phyloP scores from a whole-genome alignment of 164 flowering plant species.

The Annona cherimola region DNA sequence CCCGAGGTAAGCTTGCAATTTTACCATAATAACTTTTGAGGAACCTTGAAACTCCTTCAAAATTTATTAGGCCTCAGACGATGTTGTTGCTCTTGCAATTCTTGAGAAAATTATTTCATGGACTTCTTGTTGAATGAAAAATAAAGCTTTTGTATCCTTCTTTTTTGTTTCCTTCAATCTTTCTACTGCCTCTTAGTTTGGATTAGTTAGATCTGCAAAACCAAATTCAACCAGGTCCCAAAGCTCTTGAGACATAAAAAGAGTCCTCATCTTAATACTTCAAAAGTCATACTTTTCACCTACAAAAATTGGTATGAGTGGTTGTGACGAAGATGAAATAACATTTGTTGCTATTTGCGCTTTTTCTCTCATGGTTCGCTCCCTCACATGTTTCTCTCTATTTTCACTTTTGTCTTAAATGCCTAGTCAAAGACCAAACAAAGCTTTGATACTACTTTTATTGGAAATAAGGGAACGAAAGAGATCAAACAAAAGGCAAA shows the following conservation, averaged over 20 bases:
- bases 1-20: not conserved
- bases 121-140: not conserved
- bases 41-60: constrained; percentile 4
- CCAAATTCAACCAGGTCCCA: no score
- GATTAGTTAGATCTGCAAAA: not conserved
- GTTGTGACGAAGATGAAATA: not conserved
- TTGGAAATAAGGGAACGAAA: not conserved
- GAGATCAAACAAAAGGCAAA: not conserved
- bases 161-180: constrained; percentile 1
- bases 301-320: not conserved
- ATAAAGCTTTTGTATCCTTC: not conserved
- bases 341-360: not conserved
- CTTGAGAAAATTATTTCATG: constrained; percentile 4
- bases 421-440: not conserved
- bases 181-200: not conserved
- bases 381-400: not conserved
- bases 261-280: not conserved
- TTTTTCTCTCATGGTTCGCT: not conserved
- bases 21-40: not conserved
- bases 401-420: not conserved
- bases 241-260: not conserved
- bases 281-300: constrained; percentile 2
- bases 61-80: not conserved
- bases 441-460: not conserved
- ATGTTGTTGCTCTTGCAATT: not conserved